Percentiles rank a stretch among this genome's conserved stretches.
These are phyloP conservation scores for Penicillium thymicola DNA, from an alignment of 2,329 filamentous ascomycete genomes.

Conservation along the genomic window DNA sequence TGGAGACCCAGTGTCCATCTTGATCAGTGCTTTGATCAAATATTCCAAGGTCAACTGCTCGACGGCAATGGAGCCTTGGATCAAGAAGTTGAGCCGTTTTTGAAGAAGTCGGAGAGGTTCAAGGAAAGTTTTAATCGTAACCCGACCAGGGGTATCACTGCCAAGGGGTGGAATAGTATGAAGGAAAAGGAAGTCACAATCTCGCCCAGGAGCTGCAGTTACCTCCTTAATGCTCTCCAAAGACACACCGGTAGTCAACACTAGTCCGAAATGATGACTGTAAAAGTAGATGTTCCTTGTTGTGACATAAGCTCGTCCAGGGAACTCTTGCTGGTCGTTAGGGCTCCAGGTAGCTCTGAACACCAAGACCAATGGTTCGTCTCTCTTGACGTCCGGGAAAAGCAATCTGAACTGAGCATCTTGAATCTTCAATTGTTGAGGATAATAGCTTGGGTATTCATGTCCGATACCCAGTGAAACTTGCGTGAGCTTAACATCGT, in stretches of 20 bases:
- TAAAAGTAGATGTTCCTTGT: slow-evolving; percentile 90
- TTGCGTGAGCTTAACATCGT: slow-evolving; percentile 36
- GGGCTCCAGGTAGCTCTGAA: slow-evolving; percentile 89
- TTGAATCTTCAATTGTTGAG: slow-evolving; percentile 75
- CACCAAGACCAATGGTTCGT: slow-evolving; percentile 83
- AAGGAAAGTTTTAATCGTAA: slow-evolving; percentile 90
- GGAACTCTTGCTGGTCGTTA: slow-evolving; percentile 72
- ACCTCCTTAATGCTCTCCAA: slow-evolving; percentile 80
- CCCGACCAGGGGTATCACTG: slow-evolving; percentile 63
- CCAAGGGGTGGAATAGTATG: slow-evolving; percentile 67
- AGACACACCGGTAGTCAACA: slow-evolving; percentile 74
- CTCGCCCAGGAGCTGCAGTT: slow-evolving; percentile 80
- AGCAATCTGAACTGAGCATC: slow-evolving; percentile 90
- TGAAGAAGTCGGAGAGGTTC: slow-evolving; percentile 82
- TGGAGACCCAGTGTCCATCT: slow-evolving; percentile 62
- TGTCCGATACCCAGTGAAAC: slow-evolving; percentile 37
- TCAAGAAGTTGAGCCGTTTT: slow-evolving; percentile 76
- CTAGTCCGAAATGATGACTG: slow-evolving; percentile 86
- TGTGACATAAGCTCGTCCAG: slow-evolving; percentile 84
- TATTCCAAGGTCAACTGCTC: slow-evolving; percentile 66
- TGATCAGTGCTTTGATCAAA: slow-evolving; percentile 68
- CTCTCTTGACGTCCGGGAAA: slow-evolving; percentile 73
- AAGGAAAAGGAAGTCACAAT: slow-evolving; percentile 89
- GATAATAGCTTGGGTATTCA: slow-evolving; percentile 72
- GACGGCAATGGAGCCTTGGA: slow-evolving; percentile 73